A percentile compares a stretch with the other conserved stretches of the same genome.
These are phyloP conservation scores for Zalaria sp. DNA, from an alignment of 2,329 filamentous ascomycete genomes.

Conservation along the genomic window DNA sequence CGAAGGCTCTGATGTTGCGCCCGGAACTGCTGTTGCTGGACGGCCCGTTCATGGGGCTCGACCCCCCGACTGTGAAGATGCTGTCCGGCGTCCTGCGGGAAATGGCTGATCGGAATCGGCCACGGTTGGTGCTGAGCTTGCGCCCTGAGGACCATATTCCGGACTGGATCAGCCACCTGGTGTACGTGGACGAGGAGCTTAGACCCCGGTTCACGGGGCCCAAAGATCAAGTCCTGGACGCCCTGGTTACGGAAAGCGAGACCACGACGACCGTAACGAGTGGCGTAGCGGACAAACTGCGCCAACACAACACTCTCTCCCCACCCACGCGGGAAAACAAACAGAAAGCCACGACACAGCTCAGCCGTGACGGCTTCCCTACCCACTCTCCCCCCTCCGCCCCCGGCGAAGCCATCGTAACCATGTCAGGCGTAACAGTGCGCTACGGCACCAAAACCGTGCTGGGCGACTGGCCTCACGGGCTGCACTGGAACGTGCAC, in stretches of 20 bases:
- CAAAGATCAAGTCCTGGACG: slow-evolving; percentile 47
- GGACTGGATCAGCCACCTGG: slow-evolving; percentile 76
- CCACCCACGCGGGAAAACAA: background rate
- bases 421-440: slow-evolving; percentile 77
- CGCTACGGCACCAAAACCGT: slow-evolving; percentile 60
- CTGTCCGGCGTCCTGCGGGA: slow-evolving; percentile 57
- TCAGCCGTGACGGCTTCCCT: slow-evolving; percentile 17
- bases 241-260: slow-evolving; percentile 14
- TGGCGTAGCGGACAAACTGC: background rate
- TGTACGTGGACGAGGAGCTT: slow-evolving; percentile 56
- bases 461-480: slow-evolving; percentile 62
- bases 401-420: slow-evolving; percentile 57
- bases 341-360: background rate
- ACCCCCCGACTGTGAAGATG: slow-evolving; percentile 63
- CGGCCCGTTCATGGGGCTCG: slow-evolving; percentile 92
- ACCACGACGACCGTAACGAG: background rate
- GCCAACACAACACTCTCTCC: background rate
- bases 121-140: slow-evolving; percentile 62
- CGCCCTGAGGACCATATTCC: slow-evolving; percentile 79
- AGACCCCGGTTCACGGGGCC: slow-evolving; percentile 51
- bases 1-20: slow-evolving; percentile 62
- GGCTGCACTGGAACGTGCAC: slow-evolving; percentile 70
- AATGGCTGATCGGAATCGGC: slow-evolving; percentile 51
- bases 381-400: slow-evolving; percentile 9
- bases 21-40: slow-evolving; percentile 79